phyloP scores from a whole-genome alignment of 2,329 filamentous ascomycete genomes.

The Diaporthe caulivora region DNA sequence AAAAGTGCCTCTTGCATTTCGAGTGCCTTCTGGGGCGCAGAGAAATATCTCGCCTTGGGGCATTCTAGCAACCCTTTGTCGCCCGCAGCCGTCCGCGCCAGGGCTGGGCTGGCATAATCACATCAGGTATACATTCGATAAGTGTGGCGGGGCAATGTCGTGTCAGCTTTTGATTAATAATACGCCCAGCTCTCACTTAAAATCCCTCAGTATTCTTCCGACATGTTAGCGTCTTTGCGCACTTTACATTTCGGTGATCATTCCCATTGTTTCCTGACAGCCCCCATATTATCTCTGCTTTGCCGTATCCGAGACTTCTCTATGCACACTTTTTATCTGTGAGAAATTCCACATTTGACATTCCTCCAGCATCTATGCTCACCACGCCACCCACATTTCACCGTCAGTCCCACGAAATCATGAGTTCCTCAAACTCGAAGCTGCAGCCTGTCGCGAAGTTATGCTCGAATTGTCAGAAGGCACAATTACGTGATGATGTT shows the following conservation, averaged over 20 bases:
- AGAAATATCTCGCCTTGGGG: slow-evolving; percentile 6
- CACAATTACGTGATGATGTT: background rate
- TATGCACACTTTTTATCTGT: background rate
- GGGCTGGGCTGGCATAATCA: background rate
- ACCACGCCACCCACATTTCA: background rate
- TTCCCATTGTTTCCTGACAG: background rate
- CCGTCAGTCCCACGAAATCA: background rate
- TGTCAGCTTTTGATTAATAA: background rate
- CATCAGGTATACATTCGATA: background rate
- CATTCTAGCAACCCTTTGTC: background rate
- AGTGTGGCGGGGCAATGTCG: background rate
- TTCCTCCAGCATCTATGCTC: fast-evolving
- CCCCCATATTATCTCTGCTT: background rate
- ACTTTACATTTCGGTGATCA: background rate
- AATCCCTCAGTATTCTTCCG: too few species aligned
- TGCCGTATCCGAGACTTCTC: background rate
- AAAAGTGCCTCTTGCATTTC: background rate
- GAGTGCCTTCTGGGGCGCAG: background rate
- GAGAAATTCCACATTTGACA: background rate
- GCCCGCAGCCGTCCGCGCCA: slow-evolving; percentile 2
- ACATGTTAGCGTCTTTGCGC: background rate
- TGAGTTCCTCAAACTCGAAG: background rate
- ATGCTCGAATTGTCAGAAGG: background rate
- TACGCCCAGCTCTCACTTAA: background rate
- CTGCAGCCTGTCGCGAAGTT: background rate